Conservation (phyloP, 2,329 filamentous ascomycete species). For the Graphiopsis chlorocephala region DNA sequence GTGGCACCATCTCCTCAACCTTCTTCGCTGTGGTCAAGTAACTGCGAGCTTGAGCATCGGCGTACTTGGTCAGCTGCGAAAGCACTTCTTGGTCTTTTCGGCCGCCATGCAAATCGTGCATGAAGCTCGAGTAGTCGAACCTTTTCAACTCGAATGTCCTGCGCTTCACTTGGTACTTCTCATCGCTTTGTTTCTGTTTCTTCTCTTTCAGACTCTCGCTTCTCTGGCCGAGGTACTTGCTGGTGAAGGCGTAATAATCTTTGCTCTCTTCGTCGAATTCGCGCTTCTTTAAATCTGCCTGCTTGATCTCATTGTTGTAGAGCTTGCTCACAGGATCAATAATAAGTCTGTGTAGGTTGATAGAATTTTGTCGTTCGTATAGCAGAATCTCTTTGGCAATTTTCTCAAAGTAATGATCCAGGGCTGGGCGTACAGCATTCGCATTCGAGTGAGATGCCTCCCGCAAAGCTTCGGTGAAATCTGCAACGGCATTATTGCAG, state of each 20-base stretch:
- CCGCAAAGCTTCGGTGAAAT: constrained; percentile 79
- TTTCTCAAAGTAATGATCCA: constrained; percentile 98
- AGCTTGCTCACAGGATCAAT: constrained; percentile 91
- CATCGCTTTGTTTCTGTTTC: constrained; percentile 90
- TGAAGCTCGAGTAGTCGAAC: constrained; percentile 98
- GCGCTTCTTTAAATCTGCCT: constrained; percentile 92
- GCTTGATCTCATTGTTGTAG: constrained; percentile 95
- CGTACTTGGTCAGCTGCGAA: constrained; percentile 90
- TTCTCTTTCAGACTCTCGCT: constrained; percentile 97
- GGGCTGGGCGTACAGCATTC: constrained; percentile 91
- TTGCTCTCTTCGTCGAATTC: constrained; percentile 99
- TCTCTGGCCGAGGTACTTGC: constrained; percentile 90
- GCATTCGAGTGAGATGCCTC: constrained; percentile 89
- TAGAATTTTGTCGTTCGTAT: constrained; percentile 82
- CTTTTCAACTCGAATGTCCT: constrained; percentile 95
- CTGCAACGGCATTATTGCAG: constrained; percentile 80
- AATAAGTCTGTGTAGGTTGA: constrained; percentile 84
- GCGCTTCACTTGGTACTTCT: constrained; percentile 91
- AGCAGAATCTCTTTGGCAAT: constrained; percentile 85
- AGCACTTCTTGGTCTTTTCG: constrained; percentile 96
- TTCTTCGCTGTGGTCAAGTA: constrained; percentile 83
- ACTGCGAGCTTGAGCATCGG: constrained; percentile 79
- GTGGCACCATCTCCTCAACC: constrained; percentile 80
- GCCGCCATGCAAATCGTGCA: constrained; percentile 99
- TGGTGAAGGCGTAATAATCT: constrained; percentile 95